phyloP scores from a whole-genome alignment of 306 rosid species.

The Bauhinia variegata region DNA sequence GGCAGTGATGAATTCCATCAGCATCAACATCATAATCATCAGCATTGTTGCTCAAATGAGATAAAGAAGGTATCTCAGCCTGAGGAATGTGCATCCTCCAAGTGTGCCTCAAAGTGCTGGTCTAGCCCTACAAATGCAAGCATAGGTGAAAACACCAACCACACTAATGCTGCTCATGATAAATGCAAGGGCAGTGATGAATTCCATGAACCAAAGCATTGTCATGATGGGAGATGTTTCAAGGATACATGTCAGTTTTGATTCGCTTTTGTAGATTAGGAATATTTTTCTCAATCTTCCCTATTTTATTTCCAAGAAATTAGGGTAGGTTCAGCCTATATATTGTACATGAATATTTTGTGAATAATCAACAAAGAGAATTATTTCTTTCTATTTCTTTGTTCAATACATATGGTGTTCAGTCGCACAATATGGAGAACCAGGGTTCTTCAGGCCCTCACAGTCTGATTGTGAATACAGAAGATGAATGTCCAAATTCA shows the following conservation, averaged over 20 bases:
- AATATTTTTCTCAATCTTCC: too few relatives aligned
- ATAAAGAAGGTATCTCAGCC: conserved; percentile 17
- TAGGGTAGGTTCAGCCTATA: too few relatives aligned
- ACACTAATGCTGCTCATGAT: conserved; percentile 31
- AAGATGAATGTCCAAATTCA: conserved; percentile 26
- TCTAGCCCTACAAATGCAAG: conserved; percentile 40
- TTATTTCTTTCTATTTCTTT: too few relatives aligned
- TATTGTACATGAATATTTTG: too few relatives aligned
- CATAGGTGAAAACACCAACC: conserved; percentile 35
- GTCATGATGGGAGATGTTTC: conserved; percentile 44
- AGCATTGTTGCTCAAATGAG: conserved; percentile 38
- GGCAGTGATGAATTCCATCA: conserved; percentile 34
- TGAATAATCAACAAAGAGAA: too few relatives aligned
- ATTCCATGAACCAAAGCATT: conserved; percentile 42
- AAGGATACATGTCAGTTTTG: too few relatives aligned
- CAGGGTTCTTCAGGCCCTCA: conserved; percentile 33
- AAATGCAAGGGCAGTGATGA: conserved; percentile 37
- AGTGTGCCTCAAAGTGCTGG: conserved; percentile 42
- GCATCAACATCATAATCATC: background rate
- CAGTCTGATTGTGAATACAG: conserved; percentile 13
- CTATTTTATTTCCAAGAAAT: too few relatives aligned
- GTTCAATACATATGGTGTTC: conserved; percentile 32
- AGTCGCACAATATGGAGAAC: conserved; percentile 40
- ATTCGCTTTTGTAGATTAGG: too few relatives aligned
- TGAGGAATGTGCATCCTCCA: conserved; percentile 46